Evolutionary conservation across 495 filamentous ascomycete species (phyloP).

Genomic region (Annulohypoxylon moriforme): DNA sequence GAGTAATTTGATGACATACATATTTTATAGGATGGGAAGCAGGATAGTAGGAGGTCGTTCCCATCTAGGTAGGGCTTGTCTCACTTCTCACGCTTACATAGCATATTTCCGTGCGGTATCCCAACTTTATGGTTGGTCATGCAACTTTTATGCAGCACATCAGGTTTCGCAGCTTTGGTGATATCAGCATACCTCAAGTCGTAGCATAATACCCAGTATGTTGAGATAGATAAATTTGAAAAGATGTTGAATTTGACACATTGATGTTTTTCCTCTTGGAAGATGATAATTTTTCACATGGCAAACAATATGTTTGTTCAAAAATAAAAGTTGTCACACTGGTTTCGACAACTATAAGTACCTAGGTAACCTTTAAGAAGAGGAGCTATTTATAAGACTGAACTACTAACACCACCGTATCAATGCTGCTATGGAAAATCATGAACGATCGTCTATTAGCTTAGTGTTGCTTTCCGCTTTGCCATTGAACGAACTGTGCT

Average conservation of each 20-base stretch:
- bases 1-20: not conserved
- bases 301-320: not conserved
- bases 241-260: not conserved
- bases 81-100: conserved; percentile 2
- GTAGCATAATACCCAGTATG: not conserved
- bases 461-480: not conserved
- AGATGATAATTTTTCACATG: not conserved
- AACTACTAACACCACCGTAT: not conserved
- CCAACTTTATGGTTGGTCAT: conserved; percentile 1
- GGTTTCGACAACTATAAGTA: too few relatives aligned
- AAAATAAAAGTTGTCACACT: not conserved
- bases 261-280: not conserved
- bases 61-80: not conserved
- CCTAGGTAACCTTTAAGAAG: too few relatives aligned
- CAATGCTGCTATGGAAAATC: not conserved
- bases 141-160: conserved; percentile 14
- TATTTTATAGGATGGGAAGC: not conserved
- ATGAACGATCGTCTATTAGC: not conserved
- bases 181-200: conserved; percentile 12
- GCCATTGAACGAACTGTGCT: not conserved
- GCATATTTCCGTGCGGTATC: not conserved
- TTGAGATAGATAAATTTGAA: too few relatives aligned
- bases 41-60: not conserved
- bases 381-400: not conserved
- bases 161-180: conserved; percentile 6